A percentile compares a stretch with the other conserved stretches of the same genome.
Conservation (phyloP, 345 rosid genomes). For the Clausena lansium region DNA sequence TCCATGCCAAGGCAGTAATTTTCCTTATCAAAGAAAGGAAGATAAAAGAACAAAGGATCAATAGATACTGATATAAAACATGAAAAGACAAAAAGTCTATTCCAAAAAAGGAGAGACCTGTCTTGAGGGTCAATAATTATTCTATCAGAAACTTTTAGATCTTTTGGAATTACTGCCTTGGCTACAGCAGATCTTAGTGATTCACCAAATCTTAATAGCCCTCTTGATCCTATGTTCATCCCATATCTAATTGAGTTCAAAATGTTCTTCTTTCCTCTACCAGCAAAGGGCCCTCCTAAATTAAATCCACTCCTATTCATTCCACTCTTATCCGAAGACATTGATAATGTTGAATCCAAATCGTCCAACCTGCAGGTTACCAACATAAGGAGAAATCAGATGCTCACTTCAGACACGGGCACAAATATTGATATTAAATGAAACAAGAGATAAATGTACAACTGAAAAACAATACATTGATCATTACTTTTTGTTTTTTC, state of each 20-base stretch:
- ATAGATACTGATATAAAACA: slow-evolving; percentile 75
- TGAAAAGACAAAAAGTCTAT: slow-evolving; percentile 66
- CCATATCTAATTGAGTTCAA: slow-evolving; percentile 58
- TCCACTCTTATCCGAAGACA: slow-evolving; percentile 35
- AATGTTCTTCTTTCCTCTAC: slow-evolving; percentile 37
- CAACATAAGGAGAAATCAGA: slow-evolving; percentile 3
- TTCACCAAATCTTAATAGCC: slow-evolving; percentile 53
- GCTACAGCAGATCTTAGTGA: slow-evolving; percentile 49
- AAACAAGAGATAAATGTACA: neutral
- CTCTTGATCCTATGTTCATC: slow-evolving; percentile 58
- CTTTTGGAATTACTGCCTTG: slow-evolving; percentile 73
- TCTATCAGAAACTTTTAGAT: slow-evolving; percentile 66
- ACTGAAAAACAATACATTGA: neutral
- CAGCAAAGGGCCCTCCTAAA: slow-evolving; percentile 30
- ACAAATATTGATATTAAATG: neutral
- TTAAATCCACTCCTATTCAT: slow-evolving; percentile 43
- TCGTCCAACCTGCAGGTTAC: slow-evolving; percentile 62
- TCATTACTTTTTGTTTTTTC: neutral
- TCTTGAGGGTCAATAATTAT: slow-evolving; percentile 81
- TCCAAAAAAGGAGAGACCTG: slow-evolving; percentile 73
- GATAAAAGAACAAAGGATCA: slow-evolving; percentile 81
- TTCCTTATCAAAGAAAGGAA: slow-evolving; percentile 57
- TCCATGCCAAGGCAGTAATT: slow-evolving; percentile 63
- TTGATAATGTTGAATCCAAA: slow-evolving; percentile 54
- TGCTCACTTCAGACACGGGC: neutral